A percentile compares a stretch with the other conserved stretches of the same genome.
Conservation (phyloP, 345 rosid genomes). For the thale cress (Arabidopsis thaliana) region TAIR10.1 NC_003076.8:18383501-18384000, state of each 20-base stretch:
- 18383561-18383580: not conserved
- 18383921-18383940: not conserved
- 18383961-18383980: not conserved
- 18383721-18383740: constrained; percentile 31
- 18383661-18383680: constrained; percentile 19
- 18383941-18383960: not conserved
- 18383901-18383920: not conserved
- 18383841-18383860: not conserved
- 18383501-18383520: not conserved
- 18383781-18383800: constrained; percentile 4
- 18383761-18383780: not conserved
- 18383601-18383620: not conserved
- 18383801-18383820: not conserved
- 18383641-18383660: constrained; percentile 20
- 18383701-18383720: not conserved
- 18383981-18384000: not conserved
- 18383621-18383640: not conserved
- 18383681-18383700: constrained; percentile 22
- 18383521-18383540: not conserved
- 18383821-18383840: not conserved
- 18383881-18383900: not conserved
- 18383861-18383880: not conserved
- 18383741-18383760: constrained; percentile 31
- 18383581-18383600: not conserved
- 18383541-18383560: not conserved